Base-by-base conservation (phyloP, 345 rosid species). In the Pistacia integerrima region DNA sequence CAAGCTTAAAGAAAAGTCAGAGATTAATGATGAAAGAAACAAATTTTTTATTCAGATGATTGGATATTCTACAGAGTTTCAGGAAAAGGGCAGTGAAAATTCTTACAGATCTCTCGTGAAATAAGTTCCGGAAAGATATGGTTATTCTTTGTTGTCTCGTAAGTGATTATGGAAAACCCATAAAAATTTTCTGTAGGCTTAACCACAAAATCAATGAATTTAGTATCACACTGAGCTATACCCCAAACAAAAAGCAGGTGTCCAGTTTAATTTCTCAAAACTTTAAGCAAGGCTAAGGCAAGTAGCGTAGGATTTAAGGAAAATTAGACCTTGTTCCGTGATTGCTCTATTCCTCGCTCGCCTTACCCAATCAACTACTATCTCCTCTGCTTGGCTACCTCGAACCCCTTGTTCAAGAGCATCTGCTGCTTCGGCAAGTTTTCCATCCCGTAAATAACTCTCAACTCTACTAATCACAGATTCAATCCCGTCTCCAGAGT, bases 231-330 rank as follows among this genome's bases (percentile, higher is more conserved):
- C 6, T 25, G 17, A 74, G 20, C 41, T 17, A 55, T 30, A 17
- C 41, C 54, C 9, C 36, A 44, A 38, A 38, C 64, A 65, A 55
- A 22, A 14, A n/a, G 20, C 22, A 8, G 38, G 25, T 16, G 17
- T 63, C 20, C 13, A 54, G 63, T 54, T 20, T 10, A 1, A 51
- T 55, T 13, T 38, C 59, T 38, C 48, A 22, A 28, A 69, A 59
- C 69, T 64, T 85, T 83, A 94, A 67, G 94, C 85, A 68, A 91
- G 88, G 83, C 91, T 87, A 33, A 88, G 84, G 83, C 95, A 88
- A 46, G 94, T 90, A 49, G 97, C 99, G 72, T 92, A 94, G 8
- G 98, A 89, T 70, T 94, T 96, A 57, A 97, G 90, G 77, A 94
- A 84, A 30, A 86, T 85, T 35, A 92, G 75, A 58, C 97, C 97